Conservation (phyloP, 2,329 filamentous ascomycete genomes). For the Botrytis aclada region DNA sequence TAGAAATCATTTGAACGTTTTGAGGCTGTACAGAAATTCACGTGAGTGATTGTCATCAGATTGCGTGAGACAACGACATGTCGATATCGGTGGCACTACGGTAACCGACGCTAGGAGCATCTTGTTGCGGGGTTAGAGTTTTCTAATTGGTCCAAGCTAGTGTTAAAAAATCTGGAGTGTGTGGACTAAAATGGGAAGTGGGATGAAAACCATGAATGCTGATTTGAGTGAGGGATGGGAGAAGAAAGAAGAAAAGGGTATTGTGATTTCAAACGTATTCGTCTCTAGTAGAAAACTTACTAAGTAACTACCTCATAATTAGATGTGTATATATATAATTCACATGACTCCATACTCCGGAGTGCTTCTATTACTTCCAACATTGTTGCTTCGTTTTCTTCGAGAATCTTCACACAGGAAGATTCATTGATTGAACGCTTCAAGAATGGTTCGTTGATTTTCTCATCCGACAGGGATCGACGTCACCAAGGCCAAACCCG, state of each 20-base stretch:
- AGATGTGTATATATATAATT: neutral
- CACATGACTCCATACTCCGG: neutral
- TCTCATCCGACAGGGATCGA: constrained; percentile 14
- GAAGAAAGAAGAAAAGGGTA: neutral
- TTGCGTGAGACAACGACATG: neutral
- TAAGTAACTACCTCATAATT: neutral
- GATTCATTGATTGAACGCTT: neutral
- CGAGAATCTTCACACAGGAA: neutral
- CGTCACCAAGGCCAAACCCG: constrained; percentile 7
- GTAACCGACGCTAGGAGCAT: neutral
- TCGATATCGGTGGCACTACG: neutral
- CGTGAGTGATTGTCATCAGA: neutral
- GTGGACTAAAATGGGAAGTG: constrained; percentile 1
- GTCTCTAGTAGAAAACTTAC: neutral
- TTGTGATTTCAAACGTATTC: neutral
- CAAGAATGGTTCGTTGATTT: neutral
- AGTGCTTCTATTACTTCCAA: neutral
- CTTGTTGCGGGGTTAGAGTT: constrained; percentile 6
- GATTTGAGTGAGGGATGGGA: neutral
- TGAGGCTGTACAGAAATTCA: neutral
- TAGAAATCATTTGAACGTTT: neutral
- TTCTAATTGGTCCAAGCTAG: constrained; percentile 9
- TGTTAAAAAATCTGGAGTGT: neutral
- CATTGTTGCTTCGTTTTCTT: neutral
- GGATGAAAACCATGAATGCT: neutral